These are phyloP conservation scores for Daldinia eschscholtzii DNA, from an alignment of 2,329 filamentous ascomycete genomes.

Conservation along the genomic window DNA sequence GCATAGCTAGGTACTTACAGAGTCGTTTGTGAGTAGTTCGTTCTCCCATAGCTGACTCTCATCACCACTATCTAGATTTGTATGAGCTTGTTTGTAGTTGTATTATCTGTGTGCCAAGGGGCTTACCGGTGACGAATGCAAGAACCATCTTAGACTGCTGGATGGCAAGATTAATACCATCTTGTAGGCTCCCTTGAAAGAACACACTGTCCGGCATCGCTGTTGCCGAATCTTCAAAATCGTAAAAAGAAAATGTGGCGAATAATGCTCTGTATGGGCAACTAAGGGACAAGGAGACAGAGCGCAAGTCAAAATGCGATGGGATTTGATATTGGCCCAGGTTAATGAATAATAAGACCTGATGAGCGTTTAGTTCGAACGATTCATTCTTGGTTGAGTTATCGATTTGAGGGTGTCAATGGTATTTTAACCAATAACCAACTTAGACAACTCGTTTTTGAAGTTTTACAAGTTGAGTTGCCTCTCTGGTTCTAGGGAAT, in stretches of 20 bases:
- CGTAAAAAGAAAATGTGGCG: background rate
- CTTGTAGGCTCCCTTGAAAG: conserved; percentile 82
- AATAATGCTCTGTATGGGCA: background rate
- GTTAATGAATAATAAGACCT: background rate
- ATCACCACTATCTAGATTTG: conserved; percentile 71
- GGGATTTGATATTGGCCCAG: background rate
- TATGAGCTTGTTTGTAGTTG: conserved; percentile 26
- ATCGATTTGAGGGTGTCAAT: no score
- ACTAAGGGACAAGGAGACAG: background rate
- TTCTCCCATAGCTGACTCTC: conserved; percentile 80
- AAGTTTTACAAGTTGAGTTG: background rate
- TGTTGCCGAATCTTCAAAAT: background rate
- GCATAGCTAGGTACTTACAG: conserved; percentile 57
- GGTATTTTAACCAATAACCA: background rate
- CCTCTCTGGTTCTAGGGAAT: background rate
- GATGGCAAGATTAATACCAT: conserved; percentile 82
- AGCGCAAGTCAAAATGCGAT: background rate
- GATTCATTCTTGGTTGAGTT: background rate
- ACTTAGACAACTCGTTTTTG: background rate
- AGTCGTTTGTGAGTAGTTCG: conserved; percentile 71
- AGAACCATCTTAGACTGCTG: conserved; percentile 81
- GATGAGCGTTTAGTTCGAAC: background rate
- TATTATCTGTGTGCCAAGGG: background rate
- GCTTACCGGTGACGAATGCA: conserved; percentile 83
- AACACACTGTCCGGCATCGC: conserved; percentile 70